Conservation (phyloP, 768 basidiomycete species). For the Trametes punicea region DNA sequence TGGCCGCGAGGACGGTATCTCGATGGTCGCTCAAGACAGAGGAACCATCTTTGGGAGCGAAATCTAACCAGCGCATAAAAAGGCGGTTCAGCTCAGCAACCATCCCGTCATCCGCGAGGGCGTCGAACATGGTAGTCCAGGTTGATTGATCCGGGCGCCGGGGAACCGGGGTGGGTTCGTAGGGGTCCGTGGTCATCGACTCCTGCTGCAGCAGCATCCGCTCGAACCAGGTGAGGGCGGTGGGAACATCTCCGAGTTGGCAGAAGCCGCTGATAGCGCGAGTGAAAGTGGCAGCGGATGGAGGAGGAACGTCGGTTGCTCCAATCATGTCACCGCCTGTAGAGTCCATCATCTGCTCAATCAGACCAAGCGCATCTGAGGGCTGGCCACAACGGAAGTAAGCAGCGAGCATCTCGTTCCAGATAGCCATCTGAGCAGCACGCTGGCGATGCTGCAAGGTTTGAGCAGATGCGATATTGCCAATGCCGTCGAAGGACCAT, state of each 20-base stretch:
- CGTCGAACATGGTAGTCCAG: conserved; percentile 60
- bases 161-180: conserved; percentile 41
- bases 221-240: conserved; percentile 71
- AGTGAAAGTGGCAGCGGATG: conserved; percentile 61
- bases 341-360: conserved; percentile 69
- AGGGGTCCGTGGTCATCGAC: conserved; percentile 29
- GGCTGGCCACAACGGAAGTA: conserved; percentile 65
- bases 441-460: conserved; percentile 1
- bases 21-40: conserved; percentile 7
- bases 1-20: conserved; percentile 46
- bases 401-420: conserved; percentile 74
- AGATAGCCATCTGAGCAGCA: conserved; percentile 44
- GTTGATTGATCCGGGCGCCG: conserved; percentile 50
- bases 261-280: conserved; percentile 66
- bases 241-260: conserved; percentile 52
- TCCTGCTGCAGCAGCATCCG: conserved; percentile 49
- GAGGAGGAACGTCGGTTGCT: conserved; percentile 47
- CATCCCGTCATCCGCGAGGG: conserved; percentile 47
- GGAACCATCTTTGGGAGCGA: conserved; percentile 34
- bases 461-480: conserved; percentile 10
- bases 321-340: conserved; percentile 31
- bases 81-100: conserved; percentile 55
- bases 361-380: conserved; percentile 57
- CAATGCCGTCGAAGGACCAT: conserved; percentile 25
- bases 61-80: conserved; percentile 39